These are phyloP conservation scores for Yarrowia keelungensis DNA, from an alignment of 805 yeast species.

Conservation along the genomic window DNA sequence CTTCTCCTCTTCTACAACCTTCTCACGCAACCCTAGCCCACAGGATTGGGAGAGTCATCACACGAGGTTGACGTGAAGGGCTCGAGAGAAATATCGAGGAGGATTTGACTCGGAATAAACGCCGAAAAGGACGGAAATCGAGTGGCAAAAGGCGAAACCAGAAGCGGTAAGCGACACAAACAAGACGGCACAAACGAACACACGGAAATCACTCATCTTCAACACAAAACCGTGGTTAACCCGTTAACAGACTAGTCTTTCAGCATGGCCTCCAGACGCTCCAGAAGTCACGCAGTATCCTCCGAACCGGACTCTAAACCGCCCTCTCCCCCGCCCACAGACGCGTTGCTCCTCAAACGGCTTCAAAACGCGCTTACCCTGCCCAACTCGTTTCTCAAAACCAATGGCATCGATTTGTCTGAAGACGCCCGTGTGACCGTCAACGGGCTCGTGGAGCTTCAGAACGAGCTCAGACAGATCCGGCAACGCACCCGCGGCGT, in stretches of 20 bases:
- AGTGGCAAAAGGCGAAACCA: not conserved
- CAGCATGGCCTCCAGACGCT: conserved; percentile 10
- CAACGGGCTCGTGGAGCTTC: conserved; percentile 31
- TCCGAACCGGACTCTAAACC: conserved; percentile 27
- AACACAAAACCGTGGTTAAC: not conserved
- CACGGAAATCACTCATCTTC: not conserved
- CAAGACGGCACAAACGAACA: not conserved
- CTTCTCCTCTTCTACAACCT: conserved; percentile 7
- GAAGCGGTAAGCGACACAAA: not conserved
- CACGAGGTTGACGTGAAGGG: not conserved
- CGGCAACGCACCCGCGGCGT: conserved; percentile 27
- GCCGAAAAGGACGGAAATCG: not conserved
- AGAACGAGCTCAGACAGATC: conserved; percentile 26
- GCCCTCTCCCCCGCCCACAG: conserved; percentile 25
- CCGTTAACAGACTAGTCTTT: too few species aligned
- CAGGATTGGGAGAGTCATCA: conserved; percentile 13
- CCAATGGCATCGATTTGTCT: conserved; percentile 24
- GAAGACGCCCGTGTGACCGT: conserved; percentile 23
- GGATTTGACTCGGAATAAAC: too few species aligned
- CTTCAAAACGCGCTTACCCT: conserved; percentile 23
- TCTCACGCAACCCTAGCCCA: conserved; percentile 38
- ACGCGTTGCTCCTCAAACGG: conserved; percentile 7
- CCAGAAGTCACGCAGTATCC: conserved; percentile 17
- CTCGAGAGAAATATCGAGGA: too few species aligned
- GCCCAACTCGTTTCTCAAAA: conserved; percentile 29